A percentile compares a stretch with the other conserved stretches of the same genome.
phyloP scores from a whole-genome alignment of 2,329 filamentous ascomycete species.

The Samsoniella hepiali region DNA sequence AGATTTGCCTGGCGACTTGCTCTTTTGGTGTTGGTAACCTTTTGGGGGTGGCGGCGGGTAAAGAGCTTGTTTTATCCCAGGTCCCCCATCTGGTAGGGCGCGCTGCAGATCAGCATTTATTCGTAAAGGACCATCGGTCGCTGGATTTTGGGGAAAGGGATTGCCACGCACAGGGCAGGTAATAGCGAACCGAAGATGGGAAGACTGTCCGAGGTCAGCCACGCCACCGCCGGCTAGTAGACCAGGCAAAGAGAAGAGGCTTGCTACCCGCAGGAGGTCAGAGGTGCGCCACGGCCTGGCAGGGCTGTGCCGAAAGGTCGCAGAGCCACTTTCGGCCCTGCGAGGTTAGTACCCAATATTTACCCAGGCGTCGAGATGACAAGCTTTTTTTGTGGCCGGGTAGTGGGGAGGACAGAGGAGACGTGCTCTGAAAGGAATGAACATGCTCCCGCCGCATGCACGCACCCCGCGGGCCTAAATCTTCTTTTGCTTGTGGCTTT shows the following conservation, averaged over 20 bases:
- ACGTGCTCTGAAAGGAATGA: too few species aligned
- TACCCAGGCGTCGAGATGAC: too few species aligned
- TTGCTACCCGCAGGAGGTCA: neutral
- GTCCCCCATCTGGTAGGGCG: neutral
- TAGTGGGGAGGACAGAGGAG: too few species aligned
- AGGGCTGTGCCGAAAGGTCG: conserved; percentile 2
- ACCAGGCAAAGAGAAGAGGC: too few species aligned
- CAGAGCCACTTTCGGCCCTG: neutral
- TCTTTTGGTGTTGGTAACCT: too few species aligned
- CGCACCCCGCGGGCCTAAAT: too few species aligned
- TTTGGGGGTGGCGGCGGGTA: neutral
- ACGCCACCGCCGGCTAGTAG: neutral
- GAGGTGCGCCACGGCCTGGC: neutral
- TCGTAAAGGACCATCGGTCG: neutral
- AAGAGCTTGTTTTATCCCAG: conserved; percentile 3
- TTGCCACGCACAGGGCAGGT: too few species aligned
- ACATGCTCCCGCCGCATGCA: too few species aligned
- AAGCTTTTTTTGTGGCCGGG: too few species aligned
- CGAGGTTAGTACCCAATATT: too few species aligned
- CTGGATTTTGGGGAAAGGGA: neutral
- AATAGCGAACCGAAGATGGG: neutral
- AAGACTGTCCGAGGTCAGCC: neutral
- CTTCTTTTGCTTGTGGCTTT: neutral
- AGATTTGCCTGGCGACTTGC: too few species aligned
- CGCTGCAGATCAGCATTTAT: neutral